Conservation (phyloP, 2,329 filamentous ascomycete genomes). For the Lasiodiplodia sp. region DNA sequence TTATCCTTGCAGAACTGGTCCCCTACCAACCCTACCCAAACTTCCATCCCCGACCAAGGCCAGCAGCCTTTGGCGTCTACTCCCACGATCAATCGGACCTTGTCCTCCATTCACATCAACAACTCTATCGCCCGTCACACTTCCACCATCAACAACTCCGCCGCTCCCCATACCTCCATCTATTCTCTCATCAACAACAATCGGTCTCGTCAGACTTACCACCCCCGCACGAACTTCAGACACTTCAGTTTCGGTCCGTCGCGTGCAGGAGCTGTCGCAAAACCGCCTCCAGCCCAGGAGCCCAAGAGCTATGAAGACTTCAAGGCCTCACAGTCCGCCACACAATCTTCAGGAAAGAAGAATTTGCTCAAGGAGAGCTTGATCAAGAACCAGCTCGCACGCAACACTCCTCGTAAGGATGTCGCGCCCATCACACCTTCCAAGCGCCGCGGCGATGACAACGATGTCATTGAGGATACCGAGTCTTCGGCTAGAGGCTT, state of each 20-base stretch:
- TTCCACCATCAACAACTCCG: neutral
- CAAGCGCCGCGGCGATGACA: neutral
- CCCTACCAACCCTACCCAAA: neutral
- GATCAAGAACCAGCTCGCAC: neutral
- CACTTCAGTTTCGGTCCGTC: no score
- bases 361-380: neutral
- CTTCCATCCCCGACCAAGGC: neutral
- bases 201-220: neutral
- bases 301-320: neutral
- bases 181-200: neutral
- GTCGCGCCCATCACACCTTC: neutral
- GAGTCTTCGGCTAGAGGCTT: neutral
- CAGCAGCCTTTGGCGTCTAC: conserved; percentile 1
- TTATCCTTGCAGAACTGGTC: conserved; percentile 3
- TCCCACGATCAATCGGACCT: neutral
- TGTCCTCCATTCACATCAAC: neutral
- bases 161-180: neutral
- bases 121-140: neutral
- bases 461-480: neutral
- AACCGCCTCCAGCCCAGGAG: neutral
- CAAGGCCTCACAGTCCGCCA: no score
- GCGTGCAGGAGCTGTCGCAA: neutral
- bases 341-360: no score
- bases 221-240: neutral
- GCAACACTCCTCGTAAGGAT: neutral